Evolutionary conservation across 805 yeast genomes (phyloP), one percentile per base, ranked within the genome.

Genomic region (Grigorovia transvaalensis): DNA sequence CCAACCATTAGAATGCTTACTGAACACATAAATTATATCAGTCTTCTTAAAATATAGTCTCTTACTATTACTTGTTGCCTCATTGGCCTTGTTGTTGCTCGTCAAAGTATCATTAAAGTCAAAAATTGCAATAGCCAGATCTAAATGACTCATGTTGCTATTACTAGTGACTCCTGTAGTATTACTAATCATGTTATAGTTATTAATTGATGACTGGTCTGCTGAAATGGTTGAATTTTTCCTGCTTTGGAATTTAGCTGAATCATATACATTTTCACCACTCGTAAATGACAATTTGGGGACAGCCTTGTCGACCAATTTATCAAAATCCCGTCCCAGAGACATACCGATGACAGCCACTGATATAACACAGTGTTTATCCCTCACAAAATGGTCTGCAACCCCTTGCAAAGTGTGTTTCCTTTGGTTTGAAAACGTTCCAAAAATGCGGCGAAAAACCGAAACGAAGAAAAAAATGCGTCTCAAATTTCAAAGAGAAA

Each of bases 1-100:
- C 96, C 96, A 88, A 2, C 88, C 86, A 2, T 80, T 65, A 43
- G 76, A 78, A 15, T 79, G 72, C 54, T 84, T 84, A 15, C 75
- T 64, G n/a, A 86, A 62, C 13, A 88, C 93, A 57, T 83, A 78
- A 1, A 88, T 70, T 2, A 84, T 74, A 56, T 85, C 95, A 18
- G 89, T 91, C n/a, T 76, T 69, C 42, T 58, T 58, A 18, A 64
- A 56, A 2, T 57, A 54, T 48, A 62, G 41, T 15, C 54, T 55
- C 38, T 33, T 33, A 33, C 15, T 33, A 20, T 51, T 56, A 46
- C 51, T 54, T 23, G 51, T 51, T 49, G 33, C 47, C 23, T 44
- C 49, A 44, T 54, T 50, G 3, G 9, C 18, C 9, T 33, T 30
- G 17, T 35, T 49, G 9, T 46, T 29, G 2, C 20, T 46, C 5